Conservation (phyloP, 2,329 filamentous ascomycete species). For the Aureobasidium sp. region DNA sequence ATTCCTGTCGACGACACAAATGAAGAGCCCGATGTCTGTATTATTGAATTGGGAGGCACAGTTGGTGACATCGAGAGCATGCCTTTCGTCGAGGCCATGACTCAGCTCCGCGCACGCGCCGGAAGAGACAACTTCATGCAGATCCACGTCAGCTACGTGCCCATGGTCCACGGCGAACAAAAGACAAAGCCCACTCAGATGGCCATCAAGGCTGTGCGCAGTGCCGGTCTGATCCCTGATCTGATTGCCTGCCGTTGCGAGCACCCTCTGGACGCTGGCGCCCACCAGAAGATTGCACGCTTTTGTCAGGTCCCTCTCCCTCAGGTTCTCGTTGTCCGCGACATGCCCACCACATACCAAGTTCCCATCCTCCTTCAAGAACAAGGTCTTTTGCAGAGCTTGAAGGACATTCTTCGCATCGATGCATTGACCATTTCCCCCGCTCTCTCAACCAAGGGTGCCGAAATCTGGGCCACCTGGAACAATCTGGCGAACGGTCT, state of each 20-base stretch:
- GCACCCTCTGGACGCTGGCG: conserved; percentile 61
- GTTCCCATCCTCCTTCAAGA: conserved; percentile 86
- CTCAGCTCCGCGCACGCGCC: conserved; percentile 65
- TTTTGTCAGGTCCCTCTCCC: conserved; percentile 81
- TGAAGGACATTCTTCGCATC: conserved; percentile 60
- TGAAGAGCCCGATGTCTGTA: conserved; percentile 83
- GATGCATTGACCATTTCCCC: conserved; percentile 45
- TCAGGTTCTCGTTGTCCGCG: conserved; percentile 79
- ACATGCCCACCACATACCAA: conserved; percentile 88
- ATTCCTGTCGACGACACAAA: conserved; percentile 81
- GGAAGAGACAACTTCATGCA: conserved; percentile 77
- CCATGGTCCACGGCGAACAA: conserved; percentile 67
- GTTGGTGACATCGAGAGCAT: conserved; percentile 79
- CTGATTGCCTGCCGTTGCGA: conserved; percentile 90
- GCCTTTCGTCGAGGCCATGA: conserved; percentile 82
- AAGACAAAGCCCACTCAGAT: conserved; percentile 98
- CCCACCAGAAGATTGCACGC: conserved; percentile 79
- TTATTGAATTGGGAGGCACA: conserved; percentile 65
- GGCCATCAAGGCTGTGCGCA: conserved; percentile 76
- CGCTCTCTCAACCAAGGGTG: conserved; percentile 54
- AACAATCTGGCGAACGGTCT: conserved; percentile 61
- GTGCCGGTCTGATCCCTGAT: conserved; percentile 59
- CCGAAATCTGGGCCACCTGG: conserved; percentile 72
- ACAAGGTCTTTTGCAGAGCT: conserved; percentile 64
- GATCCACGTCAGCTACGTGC: conserved; percentile 85